phyloP scores from a whole-genome alignment of 305 asterid species.

The Fraxinus greggii region DNA sequence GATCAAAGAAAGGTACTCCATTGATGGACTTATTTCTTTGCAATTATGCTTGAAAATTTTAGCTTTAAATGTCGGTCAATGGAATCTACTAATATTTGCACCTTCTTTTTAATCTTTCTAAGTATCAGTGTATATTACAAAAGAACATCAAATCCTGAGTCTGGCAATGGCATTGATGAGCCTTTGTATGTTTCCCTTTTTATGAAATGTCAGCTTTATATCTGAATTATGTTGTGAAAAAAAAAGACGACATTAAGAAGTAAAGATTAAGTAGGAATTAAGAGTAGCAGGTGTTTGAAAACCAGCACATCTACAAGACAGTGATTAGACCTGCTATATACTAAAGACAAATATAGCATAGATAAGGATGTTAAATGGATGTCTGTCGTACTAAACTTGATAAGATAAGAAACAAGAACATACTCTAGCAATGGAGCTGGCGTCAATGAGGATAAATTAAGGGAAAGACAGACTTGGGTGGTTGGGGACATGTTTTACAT shows the following conservation, averaged over 20 bases:
- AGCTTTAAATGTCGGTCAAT: slow-evolving; percentile 1
- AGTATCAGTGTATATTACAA: background rate
- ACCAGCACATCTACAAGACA: background rate
- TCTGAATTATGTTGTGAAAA: background rate
- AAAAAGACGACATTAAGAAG: background rate
- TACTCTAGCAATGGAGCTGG: background rate
- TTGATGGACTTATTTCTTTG: slow-evolving; percentile 21
- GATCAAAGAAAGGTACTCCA: slow-evolving; percentile 50
- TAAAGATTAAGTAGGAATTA: background rate
- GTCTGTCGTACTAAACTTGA: background rate
- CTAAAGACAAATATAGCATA: background rate
- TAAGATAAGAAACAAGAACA: background rate
- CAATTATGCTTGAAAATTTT: slow-evolving; percentile 11
- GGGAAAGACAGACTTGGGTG: background rate
- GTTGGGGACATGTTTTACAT: background rate
- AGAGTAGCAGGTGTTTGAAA: background rate
- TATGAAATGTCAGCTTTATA: background rate
- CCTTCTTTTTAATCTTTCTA: background rate
- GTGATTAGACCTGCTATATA: background rate
- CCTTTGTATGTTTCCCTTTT: background rate
- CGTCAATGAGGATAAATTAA: background rate
- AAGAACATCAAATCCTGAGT: background rate
- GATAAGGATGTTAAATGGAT: background rate
- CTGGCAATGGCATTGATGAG: background rate
- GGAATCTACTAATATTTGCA: background rate